Percentiles rank a stretch among this genome's conserved stretches.
Conservation (phyloP, 2,329 filamentous ascomycete genomes). For the Venturia aucupariae region DNA sequence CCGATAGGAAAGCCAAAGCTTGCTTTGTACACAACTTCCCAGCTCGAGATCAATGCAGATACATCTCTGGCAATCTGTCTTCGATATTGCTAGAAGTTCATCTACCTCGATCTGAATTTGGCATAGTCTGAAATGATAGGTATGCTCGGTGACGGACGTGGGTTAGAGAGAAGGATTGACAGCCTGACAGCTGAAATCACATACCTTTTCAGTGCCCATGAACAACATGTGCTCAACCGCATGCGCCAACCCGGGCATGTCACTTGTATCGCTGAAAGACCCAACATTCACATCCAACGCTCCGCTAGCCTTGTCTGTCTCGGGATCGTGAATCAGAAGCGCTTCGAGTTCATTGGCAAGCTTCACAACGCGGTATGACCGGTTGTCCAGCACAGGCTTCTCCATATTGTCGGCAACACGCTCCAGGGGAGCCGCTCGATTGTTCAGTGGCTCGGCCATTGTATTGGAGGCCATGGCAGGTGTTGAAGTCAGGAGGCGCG, state of each 20-base stretch:
- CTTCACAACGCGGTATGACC: constrained; percentile 77
- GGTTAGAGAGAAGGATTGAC: too few relatives aligned
- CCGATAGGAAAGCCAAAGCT: too few relatives aligned
- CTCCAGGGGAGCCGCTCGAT: constrained; percentile 16
- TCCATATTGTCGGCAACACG: constrained; percentile 59
- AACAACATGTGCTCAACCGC: constrained; percentile 94
- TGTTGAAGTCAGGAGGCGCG: background rate
- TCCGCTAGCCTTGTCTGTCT: constrained; percentile 94
- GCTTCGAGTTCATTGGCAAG: constrained; percentile 83
- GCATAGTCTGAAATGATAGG: too few relatives aligned
- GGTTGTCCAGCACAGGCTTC: constrained; percentile 76
- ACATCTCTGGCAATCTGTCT: too few relatives aligned
- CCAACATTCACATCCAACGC: constrained; percentile 94
- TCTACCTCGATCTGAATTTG: too few relatives aligned
- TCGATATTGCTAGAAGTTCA: too few relatives aligned
- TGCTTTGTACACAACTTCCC: too few relatives aligned
- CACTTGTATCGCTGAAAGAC: constrained; percentile 83
- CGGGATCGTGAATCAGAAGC: constrained; percentile 82
- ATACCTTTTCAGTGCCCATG: constrained; percentile 92
- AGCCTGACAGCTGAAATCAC: too few relatives aligned
- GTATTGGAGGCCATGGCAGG: too few relatives aligned
- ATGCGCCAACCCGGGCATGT: constrained; percentile 92
- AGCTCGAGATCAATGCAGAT: too few relatives aligned
- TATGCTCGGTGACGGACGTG: too few relatives aligned
- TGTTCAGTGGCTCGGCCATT: constrained; percentile 11